Percentiles rank a stretch among this genome's conserved stretches.
Conservation (phyloP, 2,329 filamentous ascomycete genomes). For the Trichothecium roseum region DNA sequence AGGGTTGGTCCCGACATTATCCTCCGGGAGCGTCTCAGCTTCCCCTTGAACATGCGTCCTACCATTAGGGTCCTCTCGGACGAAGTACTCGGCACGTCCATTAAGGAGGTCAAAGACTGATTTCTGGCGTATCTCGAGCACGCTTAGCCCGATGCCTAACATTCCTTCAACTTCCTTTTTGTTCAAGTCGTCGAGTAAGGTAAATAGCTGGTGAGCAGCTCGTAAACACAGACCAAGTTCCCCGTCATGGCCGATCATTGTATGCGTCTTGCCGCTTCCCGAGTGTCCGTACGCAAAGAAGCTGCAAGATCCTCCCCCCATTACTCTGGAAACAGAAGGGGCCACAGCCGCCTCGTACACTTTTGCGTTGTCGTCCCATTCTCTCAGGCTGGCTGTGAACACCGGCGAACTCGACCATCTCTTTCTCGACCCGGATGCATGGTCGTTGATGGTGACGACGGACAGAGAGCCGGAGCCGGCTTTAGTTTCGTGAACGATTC, state of each 20-base stretch:
- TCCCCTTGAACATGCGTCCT: constrained; percentile 27
- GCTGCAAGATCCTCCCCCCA: constrained; percentile 24
- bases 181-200: constrained; percentile 15
- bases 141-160: constrained; percentile 24
- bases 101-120: constrained; percentile 30
- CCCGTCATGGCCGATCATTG: constrained; percentile 21
- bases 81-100: constrained; percentile 21
- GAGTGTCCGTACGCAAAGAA: constrained; percentile 30
- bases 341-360: constrained; percentile 18
- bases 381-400: constrained; percentile 15
- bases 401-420: constrained; percentile 11
- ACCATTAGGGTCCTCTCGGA: constrained; percentile 29
- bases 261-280: constrained; percentile 7
- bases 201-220: constrained; percentile 19
- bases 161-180: background rate
- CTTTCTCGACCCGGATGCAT: background rate
- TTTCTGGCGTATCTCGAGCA: constrained; percentile 31
- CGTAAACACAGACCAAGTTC: constrained; percentile 25
- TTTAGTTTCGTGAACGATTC: background rate
- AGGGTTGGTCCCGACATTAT: constrained; percentile 28
- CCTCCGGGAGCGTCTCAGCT: constrained; percentile 26
- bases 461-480: background rate
- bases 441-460: constrained; percentile 2
- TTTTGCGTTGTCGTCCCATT: constrained; percentile 10
- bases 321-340: constrained; percentile 19